phyloP scores from a whole-genome alignment of 2,329 filamentous ascomycete species.

The Lecanicillium sp. region DNA sequence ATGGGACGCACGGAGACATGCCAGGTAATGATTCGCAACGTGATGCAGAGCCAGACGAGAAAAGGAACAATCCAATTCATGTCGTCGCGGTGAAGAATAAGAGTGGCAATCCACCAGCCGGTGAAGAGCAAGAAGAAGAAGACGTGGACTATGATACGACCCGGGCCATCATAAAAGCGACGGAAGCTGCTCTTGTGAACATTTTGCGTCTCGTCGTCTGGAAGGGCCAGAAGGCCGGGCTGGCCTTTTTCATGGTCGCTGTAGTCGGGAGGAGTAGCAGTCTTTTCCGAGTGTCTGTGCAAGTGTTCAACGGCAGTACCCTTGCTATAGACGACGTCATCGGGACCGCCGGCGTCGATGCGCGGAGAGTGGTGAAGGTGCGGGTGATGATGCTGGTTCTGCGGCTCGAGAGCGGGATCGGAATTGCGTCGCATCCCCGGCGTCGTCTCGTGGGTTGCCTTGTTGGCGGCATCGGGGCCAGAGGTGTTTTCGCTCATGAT shows the following conservation, averaged over 20 bases:
- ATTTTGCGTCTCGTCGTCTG: conserved; percentile 14
- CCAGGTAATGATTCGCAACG: conserved; percentile 65
- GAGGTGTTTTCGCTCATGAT: conserved; percentile 3
- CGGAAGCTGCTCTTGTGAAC: conserved; percentile 16
- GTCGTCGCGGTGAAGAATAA: conserved; percentile 64
- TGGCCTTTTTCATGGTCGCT: conserved; percentile 31
- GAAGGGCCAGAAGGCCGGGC: conserved; percentile 21
- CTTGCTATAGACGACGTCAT: conserved; percentile 38
- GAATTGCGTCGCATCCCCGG: conserved; percentile 17
- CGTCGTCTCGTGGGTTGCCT: conserved; percentile 7
- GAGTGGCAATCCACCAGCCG: conserved; percentile 68
- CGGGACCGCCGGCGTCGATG: conserved; percentile 18
- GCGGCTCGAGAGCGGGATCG: conserved; percentile 26
- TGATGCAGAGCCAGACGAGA: conserved; percentile 68
- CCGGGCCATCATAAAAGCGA: conserved; percentile 29
- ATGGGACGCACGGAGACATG: conserved; percentile 61
- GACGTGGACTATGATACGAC: conserved; percentile 37
- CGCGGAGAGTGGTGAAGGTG: conserved; percentile 33
- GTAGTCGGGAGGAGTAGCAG: conserved; percentile 25
- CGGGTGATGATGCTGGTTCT: conserved; percentile 33
- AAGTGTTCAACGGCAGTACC: conserved; percentile 16
- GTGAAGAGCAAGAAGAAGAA: conserved; percentile 36
- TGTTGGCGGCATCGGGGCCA: background rate
- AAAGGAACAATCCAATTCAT: conserved; percentile 80
- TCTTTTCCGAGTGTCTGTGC: conserved; percentile 11